Conservation (phyloP, 768 basidiomycete species). For the Trametes punicea region DNA sequence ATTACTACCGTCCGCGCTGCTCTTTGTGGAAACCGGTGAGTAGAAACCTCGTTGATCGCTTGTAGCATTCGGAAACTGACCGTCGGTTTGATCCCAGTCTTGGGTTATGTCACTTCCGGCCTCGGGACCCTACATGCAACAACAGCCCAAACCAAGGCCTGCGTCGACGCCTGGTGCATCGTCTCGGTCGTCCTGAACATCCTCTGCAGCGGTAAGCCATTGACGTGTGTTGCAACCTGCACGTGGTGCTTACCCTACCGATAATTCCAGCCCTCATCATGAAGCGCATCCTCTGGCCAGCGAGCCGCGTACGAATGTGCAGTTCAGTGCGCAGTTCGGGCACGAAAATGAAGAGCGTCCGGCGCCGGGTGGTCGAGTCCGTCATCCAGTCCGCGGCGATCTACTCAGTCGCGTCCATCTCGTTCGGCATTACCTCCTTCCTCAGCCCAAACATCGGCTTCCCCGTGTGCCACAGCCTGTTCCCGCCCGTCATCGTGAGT, state of each 20-base stretch:
- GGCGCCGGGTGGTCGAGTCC: constrained; percentile 4
- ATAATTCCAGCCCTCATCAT: constrained; percentile 2
- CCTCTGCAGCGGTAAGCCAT: constrained; percentile 10
- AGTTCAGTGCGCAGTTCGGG: too few relatives aligned
- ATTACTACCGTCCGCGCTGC: background rate
- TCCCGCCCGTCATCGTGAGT: constrained; percentile 11
- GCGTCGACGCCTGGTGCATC: constrained; percentile 9
- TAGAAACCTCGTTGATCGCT: background rate
- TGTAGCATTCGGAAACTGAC: background rate
- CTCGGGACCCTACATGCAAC: background rate
- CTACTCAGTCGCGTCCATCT: constrained; percentile 11
- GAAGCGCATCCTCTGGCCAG: constrained; percentile 9
- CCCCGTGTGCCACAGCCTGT: constrained; percentile 12
- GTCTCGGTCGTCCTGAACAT: constrained; percentile 14
- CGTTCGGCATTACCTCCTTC: constrained; percentile 12
- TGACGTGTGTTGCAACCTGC: background rate
- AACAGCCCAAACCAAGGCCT: background rate
- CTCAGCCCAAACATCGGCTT: constrained; percentile 10
- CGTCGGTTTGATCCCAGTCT: background rate
- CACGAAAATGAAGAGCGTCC: background rate
- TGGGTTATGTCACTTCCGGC: constrained; percentile 1
- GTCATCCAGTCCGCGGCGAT: constrained; percentile 13
- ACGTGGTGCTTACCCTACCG: background rate
- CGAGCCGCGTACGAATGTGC: background rate
- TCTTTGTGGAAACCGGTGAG: constrained; percentile 1